Evolutionary conservation across 2,329 filamentous ascomycete species (phyloP), one percentile per base, ranked within the genome.

Genomic region (Chrysoporthe puriensis): DNA sequence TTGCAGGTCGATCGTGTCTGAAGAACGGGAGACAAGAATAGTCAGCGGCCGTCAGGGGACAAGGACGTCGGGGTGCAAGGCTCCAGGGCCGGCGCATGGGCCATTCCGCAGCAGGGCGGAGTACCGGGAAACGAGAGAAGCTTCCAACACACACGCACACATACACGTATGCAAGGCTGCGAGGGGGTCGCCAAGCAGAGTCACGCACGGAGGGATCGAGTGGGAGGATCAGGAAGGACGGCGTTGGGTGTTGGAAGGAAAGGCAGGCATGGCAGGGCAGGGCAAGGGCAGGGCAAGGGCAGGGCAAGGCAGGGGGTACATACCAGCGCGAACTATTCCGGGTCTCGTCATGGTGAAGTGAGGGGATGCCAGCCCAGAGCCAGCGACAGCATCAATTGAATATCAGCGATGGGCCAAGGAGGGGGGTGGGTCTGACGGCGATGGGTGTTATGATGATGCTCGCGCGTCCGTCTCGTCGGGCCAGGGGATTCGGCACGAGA

Each of bases 1-100:
- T 85, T 98, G 96, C 63, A 98, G 89, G 82, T 98, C 96, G 81
- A 97, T 91, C 71, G 95, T 96, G 83, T 98, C 95, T 97, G 80
- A 69, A 67, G 42, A 54, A 54, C 32, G 18, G 57, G 69, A 69
- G 57, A 60, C 11, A 69, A 71, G 66, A 64, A 73, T 63, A 66
- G 73, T 78, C 70, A 79, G 76, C 72, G 71, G 46, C 36, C n/a
- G 57, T 66, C 40, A 42, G 54, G 52, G 46, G 18, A 21, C 16
- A 42, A 34, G 65, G 9, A 32, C 56, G 58, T 63, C 46, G 42
- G 42, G 44, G 58, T 16, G 40, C 48, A 57, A 62, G 66, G 66
- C n/a, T n/a, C 18, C 52, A 65, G 66, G 70, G 46, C 68, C 70
- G 44, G 34, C 59, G 66, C 64, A 44, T 57, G 56, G 64, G 42